Percentiles rank a stretch among this genome's conserved stretches.
phyloP scores from a whole-genome alignment of 768 basidiomycete species.

The Lactarius sanguifluus region DNA sequence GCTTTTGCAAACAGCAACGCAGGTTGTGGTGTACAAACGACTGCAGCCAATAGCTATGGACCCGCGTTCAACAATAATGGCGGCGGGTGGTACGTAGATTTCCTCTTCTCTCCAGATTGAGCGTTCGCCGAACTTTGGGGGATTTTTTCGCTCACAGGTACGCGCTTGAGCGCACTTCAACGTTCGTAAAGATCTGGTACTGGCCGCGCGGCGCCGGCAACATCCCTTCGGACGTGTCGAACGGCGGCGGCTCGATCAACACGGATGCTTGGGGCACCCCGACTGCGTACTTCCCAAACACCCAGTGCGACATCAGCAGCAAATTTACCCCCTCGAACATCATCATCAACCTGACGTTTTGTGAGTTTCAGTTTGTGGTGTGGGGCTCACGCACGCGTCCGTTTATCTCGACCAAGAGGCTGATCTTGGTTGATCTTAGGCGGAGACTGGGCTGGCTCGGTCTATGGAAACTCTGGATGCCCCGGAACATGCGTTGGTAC shows the following conservation, averaged over 20 bases:
- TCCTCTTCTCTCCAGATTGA: not conserved
- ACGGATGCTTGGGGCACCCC: conserved; percentile 61
- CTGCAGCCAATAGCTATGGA: conserved; percentile 49
- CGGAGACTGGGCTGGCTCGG: conserved; percentile 57
- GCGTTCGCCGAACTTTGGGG: not conserved
- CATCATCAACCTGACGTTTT: conserved; percentile 68
- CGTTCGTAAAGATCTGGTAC: conserved; percentile 68
- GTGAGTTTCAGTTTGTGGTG: conserved; percentile 39
- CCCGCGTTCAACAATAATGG: conserved; percentile 57
- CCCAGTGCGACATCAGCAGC: conserved; percentile 53
- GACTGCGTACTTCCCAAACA: conserved; percentile 59
- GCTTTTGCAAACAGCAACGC: conserved; percentile 47
- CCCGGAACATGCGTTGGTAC: conserved; percentile 53
- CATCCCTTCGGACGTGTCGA: conserved; percentile 49
- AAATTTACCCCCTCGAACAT: conserved; percentile 61
- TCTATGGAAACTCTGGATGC: conserved; percentile 50
- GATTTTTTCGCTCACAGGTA: conserved; percentile 43
- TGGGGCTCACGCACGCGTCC: not conserved
- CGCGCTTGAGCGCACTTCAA: conserved; percentile 58
- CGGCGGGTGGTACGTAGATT: conserved; percentile 54
- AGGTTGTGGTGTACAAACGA: conserved; percentile 53
- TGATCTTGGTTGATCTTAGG: not conserved
- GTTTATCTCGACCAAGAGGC: not conserved
- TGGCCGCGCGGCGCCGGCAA: conserved; percentile 52
- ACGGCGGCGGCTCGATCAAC: conserved; percentile 44